Conservation (phyloP, 192 early-diverging fungal genomes). For the Ramicandelaber brevisporus region DNA sequence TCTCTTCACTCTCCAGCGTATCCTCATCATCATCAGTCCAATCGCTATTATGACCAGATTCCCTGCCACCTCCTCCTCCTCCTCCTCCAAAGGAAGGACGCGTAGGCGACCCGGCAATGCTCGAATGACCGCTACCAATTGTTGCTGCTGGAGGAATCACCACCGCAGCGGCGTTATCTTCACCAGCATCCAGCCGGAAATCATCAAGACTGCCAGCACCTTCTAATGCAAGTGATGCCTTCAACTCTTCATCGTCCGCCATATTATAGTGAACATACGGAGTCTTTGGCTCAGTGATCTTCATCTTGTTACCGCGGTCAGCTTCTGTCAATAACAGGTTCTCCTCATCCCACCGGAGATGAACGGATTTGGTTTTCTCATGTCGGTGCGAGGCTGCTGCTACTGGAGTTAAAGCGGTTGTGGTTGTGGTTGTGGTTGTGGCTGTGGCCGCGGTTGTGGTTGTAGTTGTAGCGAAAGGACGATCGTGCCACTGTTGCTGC, state of each 20-base stretch:
- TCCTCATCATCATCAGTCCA: constrained; percentile 14
- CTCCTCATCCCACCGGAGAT: constrained; percentile 89
- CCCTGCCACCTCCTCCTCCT: constrained; percentile 5
- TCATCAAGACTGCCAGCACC: constrained; percentile 11
- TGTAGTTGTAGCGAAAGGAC: too few relatives aligned
- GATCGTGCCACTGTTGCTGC: too few relatives aligned
- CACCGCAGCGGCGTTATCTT: constrained; percentile 5
- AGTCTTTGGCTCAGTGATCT: constrained; percentile 87
- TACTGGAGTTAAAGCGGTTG: too few relatives aligned
- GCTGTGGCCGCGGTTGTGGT: too few relatives aligned
- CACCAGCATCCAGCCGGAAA: constrained; percentile 9
- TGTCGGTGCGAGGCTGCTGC: too few relatives aligned
- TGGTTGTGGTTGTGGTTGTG: too few relatives aligned
- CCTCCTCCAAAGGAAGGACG: constrained; percentile 10
- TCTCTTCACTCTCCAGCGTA: constrained; percentile 9
- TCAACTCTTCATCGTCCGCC: constrained; percentile 37
- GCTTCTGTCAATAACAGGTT: constrained; percentile 71
- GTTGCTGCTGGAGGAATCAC: constrained; percentile 2
- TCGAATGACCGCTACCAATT: constrained; percentile 16
- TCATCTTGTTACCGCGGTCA: constrained; percentile 82
- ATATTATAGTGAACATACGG: constrained; percentile 79
- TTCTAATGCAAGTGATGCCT: constrained; percentile 1
- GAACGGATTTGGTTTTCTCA: too few relatives aligned
- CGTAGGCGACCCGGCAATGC: constrained; percentile 21
- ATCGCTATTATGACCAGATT: too few relatives aligned